phyloP scores from a whole-genome alignment of 148 eudicot species.

The Pouteria glomerata region DNA sequence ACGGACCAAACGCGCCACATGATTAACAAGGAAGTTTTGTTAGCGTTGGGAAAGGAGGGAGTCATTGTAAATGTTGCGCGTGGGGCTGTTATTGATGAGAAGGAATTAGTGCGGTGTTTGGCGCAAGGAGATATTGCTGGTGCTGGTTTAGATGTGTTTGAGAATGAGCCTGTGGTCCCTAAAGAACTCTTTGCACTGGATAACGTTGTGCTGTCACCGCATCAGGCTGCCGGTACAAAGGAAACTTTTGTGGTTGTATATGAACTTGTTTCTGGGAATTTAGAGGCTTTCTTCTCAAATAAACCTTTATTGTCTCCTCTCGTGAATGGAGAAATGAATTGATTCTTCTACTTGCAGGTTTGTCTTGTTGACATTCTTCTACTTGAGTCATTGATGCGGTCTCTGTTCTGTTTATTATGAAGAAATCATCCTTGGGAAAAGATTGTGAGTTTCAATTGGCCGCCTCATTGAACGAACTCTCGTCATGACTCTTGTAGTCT shows the following conservation, averaged over 20 bases:
- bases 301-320: slow-evolving; percentile 36
- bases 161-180: slow-evolving; percentile 45
- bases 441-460: too few relatives aligned
- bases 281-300: slow-evolving; percentile 42
- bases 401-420: too few relatives aligned
- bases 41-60: slow-evolving; percentile 33
- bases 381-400: too few relatives aligned
- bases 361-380: too few relatives aligned
- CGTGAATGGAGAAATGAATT: slow-evolving; percentile 5
- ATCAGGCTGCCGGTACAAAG: slow-evolving; percentile 23
- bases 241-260: slow-evolving; percentile 23
- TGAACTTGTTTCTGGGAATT: slow-evolving; percentile 20
- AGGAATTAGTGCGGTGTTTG: slow-evolving; percentile 35
- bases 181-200: slow-evolving; percentile 34
- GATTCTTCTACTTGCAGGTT: too few relatives aligned
- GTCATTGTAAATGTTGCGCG: slow-evolving; percentile 38
- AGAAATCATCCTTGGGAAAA: too few relatives aligned
- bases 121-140: slow-evolving; percentile 33
- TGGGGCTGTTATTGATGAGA: slow-evolving; percentile 40
- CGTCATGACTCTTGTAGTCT: too few relatives aligned
- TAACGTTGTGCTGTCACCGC: slow-evolving; percentile 41
- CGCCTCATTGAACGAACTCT: too few relatives aligned
- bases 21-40: slow-evolving; percentile 34
- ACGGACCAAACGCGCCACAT: slow-evolving; percentile 35
- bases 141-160: slow-evolving; percentile 52